phyloP scores from a whole-genome alignment of 2,329 filamentous ascomycete species.

The Verticillium isaacii region DNA sequence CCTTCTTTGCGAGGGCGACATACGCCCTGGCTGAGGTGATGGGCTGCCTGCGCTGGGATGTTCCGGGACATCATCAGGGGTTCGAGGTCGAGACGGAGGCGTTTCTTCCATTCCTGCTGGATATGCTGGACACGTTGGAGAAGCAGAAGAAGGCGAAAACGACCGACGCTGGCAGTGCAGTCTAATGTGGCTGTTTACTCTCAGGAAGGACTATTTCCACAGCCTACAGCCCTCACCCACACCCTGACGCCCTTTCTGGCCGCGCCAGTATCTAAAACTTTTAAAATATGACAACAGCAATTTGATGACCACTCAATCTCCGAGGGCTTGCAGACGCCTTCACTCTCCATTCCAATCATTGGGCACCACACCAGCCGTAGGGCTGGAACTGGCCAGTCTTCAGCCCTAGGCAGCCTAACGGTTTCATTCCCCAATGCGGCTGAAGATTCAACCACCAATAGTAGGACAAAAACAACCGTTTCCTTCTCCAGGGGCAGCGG shows the following conservation, averaged over 20 bases:
- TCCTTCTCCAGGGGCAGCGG: not conserved
- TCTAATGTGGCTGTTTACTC: too few species aligned
- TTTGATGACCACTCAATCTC: not conserved
- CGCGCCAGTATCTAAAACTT: too few species aligned
- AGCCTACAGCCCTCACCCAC: not conserved
- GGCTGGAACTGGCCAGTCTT: not conserved
- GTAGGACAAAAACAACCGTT: not conserved
- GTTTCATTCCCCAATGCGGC: not conserved
- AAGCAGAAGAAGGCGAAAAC: not conserved
- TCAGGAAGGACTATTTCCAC: not conserved
- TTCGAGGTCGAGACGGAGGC: slow-evolving; percentile 22
- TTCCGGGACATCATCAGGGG: slow-evolving; percentile 25
- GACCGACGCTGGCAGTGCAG: not conserved
- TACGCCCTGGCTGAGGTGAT: slow-evolving; percentile 22
- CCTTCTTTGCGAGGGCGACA: slow-evolving; percentile 20
- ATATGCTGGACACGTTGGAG: slow-evolving; percentile 18
- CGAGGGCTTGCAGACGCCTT: not conserved
- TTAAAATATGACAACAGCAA: not conserved
- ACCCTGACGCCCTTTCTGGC: not conserved
- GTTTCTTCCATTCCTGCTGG: slow-evolving; percentile 20
- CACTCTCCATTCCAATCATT: not conserved
- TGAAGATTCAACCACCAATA: not conserved
- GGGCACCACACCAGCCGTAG: not conserved
- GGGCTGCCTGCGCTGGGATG: slow-evolving; percentile 16
- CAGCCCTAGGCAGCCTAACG: not conserved